Conservation (phyloP, 208 protist genomes). For the Crithidia brevicula region DNA sequence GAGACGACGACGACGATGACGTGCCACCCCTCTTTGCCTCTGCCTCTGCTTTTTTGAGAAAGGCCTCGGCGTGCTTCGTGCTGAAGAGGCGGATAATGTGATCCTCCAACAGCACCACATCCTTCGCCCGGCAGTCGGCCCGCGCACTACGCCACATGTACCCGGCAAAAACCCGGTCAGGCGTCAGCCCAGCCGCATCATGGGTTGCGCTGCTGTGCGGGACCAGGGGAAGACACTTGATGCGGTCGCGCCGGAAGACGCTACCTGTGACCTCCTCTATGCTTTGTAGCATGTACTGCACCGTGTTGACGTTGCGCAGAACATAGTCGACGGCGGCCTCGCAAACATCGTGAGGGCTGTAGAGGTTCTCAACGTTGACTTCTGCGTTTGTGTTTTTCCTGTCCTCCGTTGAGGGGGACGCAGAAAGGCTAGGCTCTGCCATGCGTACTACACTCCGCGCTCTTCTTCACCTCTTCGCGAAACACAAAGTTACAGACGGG, state of each 20-base stretch:
- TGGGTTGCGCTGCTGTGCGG: not conserved
- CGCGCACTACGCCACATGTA: constrained; percentile 81
- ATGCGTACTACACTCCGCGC: too few species aligned
- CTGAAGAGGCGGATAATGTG: constrained; percentile 34
- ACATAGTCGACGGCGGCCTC: constrained; percentile 75
- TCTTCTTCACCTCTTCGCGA: too few species aligned
- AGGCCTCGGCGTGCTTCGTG: constrained; percentile 13
- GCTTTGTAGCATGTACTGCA: constrained; percentile 83
- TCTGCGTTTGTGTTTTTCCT: not conserved
- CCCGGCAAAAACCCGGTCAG: constrained; percentile 48
- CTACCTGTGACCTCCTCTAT: constrained; percentile 69
- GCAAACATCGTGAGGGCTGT: constrained; percentile 60
- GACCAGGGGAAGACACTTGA: constrained; percentile 68
- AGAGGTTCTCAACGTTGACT: constrained; percentile 2
- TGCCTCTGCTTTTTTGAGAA: constrained; percentile 24
- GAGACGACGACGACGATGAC: not conserved
- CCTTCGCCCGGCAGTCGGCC: constrained; percentile 64
- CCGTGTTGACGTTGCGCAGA: constrained; percentile 74
- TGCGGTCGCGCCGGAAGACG: constrained; percentile 66
- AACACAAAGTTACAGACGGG: too few species aligned
- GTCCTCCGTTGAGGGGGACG: not conserved
- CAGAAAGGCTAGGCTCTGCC: not conserved
- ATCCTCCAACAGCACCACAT: constrained; percentile 81
- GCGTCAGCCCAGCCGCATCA: constrained; percentile 17
- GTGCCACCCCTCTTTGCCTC: constrained; percentile 12